Evolutionary conservation across 2,329 filamentous ascomycete species (phyloP), one percentile per base, ranked within the genome.

Genomic region (Trichoderma sp.): DNA sequence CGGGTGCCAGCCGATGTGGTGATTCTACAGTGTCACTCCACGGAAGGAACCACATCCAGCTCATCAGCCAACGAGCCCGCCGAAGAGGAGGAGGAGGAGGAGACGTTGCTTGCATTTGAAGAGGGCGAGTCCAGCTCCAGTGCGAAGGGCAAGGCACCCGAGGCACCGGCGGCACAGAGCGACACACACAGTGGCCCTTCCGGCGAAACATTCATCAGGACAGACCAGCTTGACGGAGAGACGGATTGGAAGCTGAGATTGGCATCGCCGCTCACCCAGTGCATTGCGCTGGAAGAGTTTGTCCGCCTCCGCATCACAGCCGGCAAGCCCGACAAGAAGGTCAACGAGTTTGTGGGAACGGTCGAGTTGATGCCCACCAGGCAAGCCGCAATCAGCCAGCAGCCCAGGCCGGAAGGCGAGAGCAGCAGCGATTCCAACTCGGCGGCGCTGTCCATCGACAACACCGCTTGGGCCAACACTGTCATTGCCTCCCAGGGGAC

Each of bases 401-500:
- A 77, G 30, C 69, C 74, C n/a, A 67, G 73, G 5, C 68, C 77
- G 39, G 72, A 72, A 7, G 70, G 75, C 17, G 74, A 77, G 43
- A 73, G 72, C 17, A 78, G 78, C 21, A 68, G 68, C 19, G 57
- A 60, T 55, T 69, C 77, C 17, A 85, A 85, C 65, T 91, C 90
- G 5, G 86, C 89, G 2, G 88, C 93, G 1, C 81, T 99, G 44
- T 92, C 87, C 1, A 97, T 99, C 68, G 95, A 99, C 77, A 97
- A 99, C 74, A 98, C 95, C 7, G 95, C 96, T 10, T 99, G 96
- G 95, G 94, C 94, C 19, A 99, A 98, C 74, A 99, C 95, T 0
- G 91, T 99, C 26, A 90, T 99, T 67, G 95, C 95, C 1, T 98
- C 94, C 1, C 95, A 93, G 74, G 94, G 91, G 1, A 91, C 87